Conservation (phyloP, 768 basidiomycete species). For the Auricularia heimuer region DNA sequence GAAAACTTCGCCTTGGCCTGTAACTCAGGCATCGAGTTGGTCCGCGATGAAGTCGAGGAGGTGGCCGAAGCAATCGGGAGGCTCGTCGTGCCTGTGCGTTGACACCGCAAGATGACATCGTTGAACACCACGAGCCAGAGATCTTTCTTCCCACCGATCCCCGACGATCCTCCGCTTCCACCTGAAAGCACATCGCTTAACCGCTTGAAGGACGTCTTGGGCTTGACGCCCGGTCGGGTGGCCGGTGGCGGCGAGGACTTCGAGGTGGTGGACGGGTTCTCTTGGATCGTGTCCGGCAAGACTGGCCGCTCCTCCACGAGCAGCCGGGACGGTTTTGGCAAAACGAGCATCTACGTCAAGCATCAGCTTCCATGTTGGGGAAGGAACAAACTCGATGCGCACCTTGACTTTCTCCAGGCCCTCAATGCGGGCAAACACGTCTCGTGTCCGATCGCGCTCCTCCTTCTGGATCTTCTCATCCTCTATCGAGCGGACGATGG, state of each 20-base stretch:
- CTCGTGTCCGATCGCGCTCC: constrained; percentile 88
- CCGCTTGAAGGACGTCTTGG: constrained; percentile 81
- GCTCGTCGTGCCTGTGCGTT: constrained; percentile 81
- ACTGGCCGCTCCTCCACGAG: constrained; percentile 63
- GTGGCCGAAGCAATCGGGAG: constrained; percentile 57
- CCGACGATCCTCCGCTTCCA: constrained; percentile 33
- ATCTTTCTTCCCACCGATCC: constrained; percentile 67
- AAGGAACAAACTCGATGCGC: not conserved
- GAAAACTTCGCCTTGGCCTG: constrained; percentile 80
- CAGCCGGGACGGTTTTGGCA: constrained; percentile 82
- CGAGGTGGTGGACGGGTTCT: constrained; percentile 7
- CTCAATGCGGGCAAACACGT: constrained; percentile 93
- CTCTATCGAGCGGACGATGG: constrained; percentile 91
- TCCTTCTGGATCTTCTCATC: constrained; percentile 97
- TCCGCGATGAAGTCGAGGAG: constrained; percentile 44
- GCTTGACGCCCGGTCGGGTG: constrained; percentile 50
- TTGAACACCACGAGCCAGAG: constrained; percentile 94
- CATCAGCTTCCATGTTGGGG: not conserved
- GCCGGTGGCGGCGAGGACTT: constrained; percentile 28
- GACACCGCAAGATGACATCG: constrained; percentile 88
- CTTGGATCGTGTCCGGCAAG: constrained; percentile 17
- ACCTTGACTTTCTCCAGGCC: constrained; percentile 91
- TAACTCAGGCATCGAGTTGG: constrained; percentile 73
- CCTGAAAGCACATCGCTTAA: constrained; percentile 70
- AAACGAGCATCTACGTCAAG: constrained; percentile 42